Evolutionary conservation across 1,284 basidiomycete species (phyloP).

Genomic region (Flammula alnicola): DNA sequence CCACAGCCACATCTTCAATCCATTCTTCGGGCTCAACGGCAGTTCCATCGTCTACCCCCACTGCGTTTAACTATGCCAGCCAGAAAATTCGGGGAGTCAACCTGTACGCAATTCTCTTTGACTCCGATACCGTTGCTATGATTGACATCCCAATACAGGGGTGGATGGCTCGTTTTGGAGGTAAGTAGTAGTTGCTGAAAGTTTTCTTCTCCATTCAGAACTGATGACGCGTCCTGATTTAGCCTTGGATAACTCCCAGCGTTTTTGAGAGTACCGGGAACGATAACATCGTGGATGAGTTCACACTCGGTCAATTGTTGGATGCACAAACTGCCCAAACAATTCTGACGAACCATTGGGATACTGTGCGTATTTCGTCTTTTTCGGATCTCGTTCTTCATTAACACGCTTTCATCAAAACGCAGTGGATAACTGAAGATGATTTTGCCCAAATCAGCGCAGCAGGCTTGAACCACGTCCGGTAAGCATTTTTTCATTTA

Average conservation of each 20-base stretch:
- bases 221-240: constrained; percentile 11
- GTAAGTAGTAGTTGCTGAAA: constrained; percentile 32
- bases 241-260: constrained; percentile 81
- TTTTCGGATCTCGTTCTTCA: background rate
- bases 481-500: constrained; percentile 41
- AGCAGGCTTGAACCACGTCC: constrained; percentile 81
- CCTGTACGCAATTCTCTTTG: constrained; percentile 46
- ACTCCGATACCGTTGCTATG: constrained; percentile 4
- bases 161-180: constrained; percentile 71
- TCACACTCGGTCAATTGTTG: constrained; percentile 64
- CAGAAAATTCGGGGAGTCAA: constrained; percentile 66
- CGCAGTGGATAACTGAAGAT: constrained; percentile 70
- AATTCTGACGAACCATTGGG: constrained; percentile 66
- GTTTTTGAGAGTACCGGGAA: constrained; percentile 70
- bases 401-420: background rate
- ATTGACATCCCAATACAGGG: constrained; percentile 37
- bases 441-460: constrained; percentile 67
- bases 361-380: constrained; percentile 43
- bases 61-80: constrained; percentile 55
- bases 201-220: constrained; percentile 1
- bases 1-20: constrained; percentile 4
- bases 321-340: constrained; percentile 49
- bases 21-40: constrained; percentile 11
- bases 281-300: constrained; percentile 68
- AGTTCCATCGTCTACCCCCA: constrained; percentile 26